Evolutionary conservation across 257 asterid species (phyloP), one percentile per base, ranked within the genome.

Genomic region (Jasminum sambac): DNA sequence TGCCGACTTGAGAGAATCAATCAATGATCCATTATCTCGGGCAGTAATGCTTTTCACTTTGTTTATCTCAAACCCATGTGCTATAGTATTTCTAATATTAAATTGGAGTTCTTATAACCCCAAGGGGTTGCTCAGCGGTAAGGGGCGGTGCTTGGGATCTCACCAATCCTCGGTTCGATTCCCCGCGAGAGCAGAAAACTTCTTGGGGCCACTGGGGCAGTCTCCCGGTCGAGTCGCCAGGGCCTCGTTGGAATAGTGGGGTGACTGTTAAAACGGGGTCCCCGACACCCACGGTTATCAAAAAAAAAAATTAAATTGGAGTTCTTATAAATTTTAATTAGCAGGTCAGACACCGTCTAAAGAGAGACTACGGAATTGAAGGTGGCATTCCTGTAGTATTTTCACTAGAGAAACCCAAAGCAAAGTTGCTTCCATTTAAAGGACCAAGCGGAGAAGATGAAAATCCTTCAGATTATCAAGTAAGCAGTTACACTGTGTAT

Each of bases 401-500:
- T 79, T 94, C 99, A 14, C 76, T 89, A 48, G 99, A 94, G 83
- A 91, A 91, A 80, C 99, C 99, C 63, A 94, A 90, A 81, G 95
- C 89, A 36, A 94, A 94, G 80, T 81, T 94, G 74, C 96, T 94
- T 80, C 97, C 97, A 14, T 94, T 94, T 76, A 77, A 82, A 89
- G 99, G 89, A 74, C 87, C 96, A 48, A 85, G 81, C 52, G 99
- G 96, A 67, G 95, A 84, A 71, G 97, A 88, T 77, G 99, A 89
- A 78, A 89, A 88, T 77, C 99, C 99, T 79, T 91, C 96, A 70
- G 97, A 94, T 84, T 94, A 91, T 79, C 99, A 94, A 82, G 99
- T 94, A 87, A 80, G 84, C 68, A n/a, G n/a, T n/a, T n/a, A 59
- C 74, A 50, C 64, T 21, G 68, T 67, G 43, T 65, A 71, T 39